Base-by-base conservation (phyloP, 108 stramenopile genomes). In the Discostella stelligeroides region DNA sequence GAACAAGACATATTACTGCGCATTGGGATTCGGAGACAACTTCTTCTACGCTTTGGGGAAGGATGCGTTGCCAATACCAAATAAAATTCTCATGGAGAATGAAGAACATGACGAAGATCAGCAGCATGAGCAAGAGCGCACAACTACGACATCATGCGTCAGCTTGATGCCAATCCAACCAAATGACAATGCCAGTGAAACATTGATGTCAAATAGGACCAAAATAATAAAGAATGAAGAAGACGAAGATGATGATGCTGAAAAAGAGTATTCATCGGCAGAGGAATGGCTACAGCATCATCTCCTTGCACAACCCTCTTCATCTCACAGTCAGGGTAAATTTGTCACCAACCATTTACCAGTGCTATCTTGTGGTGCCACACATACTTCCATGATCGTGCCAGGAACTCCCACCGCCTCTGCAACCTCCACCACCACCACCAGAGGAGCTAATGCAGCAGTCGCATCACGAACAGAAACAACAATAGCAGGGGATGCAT, bases 1-100 rank as follows among this genome's bases (percentile, higher is more conserved):
- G 30, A 75, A 53, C 66, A 75, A 75, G 42, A 60, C 62, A 45
- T 6, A 34, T 6, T 78, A 78, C 29, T 64, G 70, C 43, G 79
- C 72, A 5, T 47, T 80, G 0, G 79, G 79, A 1, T 80, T 80
- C 29, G 79, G 79, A 10, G 53, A 65, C 47, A 80, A 80, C 72
- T 80, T 80, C 34, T 80, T 80, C 68, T 73, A 80, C 62, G 43
- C 67, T 13, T 60, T 80, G 13, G 79, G 79, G 45, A 23, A 51
- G 24, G 71, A 79, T 39, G 40, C 71, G 8, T 29, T 72, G 18
- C 70, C 70, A 34, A 55, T 79, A 23, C 78, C 78, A 14, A 18
- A 50, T 0, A 47, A 62, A 45, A 37, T 79, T 8, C 41, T 72
- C 0, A 2, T 4, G 3, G 27, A 24, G 0, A 37, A 62, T 17